Evolutionary conservation across 2,329 filamentous ascomycete genomes (phyloP).

Genomic region (Aspergillus pseudoviridinutans): DNA sequence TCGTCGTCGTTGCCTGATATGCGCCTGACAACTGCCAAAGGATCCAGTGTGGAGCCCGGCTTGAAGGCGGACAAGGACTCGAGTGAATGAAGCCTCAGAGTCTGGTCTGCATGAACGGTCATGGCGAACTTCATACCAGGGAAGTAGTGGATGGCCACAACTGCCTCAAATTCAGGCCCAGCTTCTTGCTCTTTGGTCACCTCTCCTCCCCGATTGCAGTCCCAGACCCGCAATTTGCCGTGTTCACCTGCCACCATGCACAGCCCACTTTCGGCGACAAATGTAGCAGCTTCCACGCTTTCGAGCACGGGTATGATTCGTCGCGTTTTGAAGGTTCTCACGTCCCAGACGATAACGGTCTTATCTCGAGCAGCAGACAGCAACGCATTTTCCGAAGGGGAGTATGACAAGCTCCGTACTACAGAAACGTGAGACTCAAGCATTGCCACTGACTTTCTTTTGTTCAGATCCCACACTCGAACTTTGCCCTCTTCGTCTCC

Average conservation of each 20-base stretch:
- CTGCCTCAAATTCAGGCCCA: slow-evolving; percentile 58
- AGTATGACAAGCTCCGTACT: slow-evolving; percentile 83
- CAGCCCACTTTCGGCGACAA: slow-evolving; percentile 65
- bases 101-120: slow-evolving; percentile 85
- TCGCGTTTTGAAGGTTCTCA: slow-evolving; percentile 74
- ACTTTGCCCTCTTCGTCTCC: slow-evolving; percentile 94
- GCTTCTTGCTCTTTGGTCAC: slow-evolving; percentile 69
- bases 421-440: slow-evolving; percentile 93
- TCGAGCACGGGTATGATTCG: slow-evolving; percentile 82
- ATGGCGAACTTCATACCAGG: slow-evolving; percentile 66
- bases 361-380: slow-evolving; percentile 88
- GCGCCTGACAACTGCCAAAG: slow-evolving; percentile 62
- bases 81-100: slow-evolving; percentile 68
- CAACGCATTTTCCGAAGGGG: slow-evolving; percentile 66
- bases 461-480: slow-evolving; percentile 85
- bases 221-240: slow-evolving; percentile 80
- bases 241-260: slow-evolving; percentile 83
- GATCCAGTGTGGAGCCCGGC: slow-evolving; percentile 47
- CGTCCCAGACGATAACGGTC: slow-evolving; percentile 89
- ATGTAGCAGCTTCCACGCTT: slow-evolving; percentile 77
- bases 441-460: slow-evolving; percentile 69
- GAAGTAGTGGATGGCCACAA: slow-evolving; percentile 68
- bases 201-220: slow-evolving; percentile 70
- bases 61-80: slow-evolving; percentile 33
- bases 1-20: slow-evolving; percentile 98